Evolutionary conservation across 805 yeast species (phyloP).

Genomic region (Nakazawaea wickerhamii): DNA sequence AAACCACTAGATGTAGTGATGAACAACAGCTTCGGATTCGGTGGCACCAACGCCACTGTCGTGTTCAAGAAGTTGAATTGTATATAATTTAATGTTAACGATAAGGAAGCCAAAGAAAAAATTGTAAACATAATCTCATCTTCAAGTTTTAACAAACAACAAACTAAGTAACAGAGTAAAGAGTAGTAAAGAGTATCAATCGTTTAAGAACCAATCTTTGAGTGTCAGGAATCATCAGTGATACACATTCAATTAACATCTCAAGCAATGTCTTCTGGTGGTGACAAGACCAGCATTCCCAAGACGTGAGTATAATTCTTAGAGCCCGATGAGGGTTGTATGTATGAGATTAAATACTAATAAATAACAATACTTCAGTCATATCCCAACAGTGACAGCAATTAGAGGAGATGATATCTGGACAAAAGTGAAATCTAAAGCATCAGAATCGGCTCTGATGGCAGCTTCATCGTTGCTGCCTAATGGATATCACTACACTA

Average conservation of each 20-base stretch:
- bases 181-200: too few species aligned
- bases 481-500: neutral
- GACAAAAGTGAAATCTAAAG: constrained; percentile 8
- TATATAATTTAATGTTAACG: too few species aligned
- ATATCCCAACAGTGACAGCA: constrained; percentile 2
- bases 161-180: too few species aligned
- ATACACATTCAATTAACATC: too few species aligned
- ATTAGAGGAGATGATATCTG: constrained; percentile 8
- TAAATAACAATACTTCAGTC: neutral
- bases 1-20: constrained; percentile 52
- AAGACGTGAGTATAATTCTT: constrained; percentile 4
- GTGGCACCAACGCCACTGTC: constrained; percentile 87
- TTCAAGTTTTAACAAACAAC: too few species aligned
- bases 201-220: too few species aligned
- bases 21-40: constrained; percentile 94
- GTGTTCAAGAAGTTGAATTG: constrained; percentile 39
- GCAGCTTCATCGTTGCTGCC: constrained; percentile 5
- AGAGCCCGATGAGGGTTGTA: neutral
- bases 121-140: too few species aligned
- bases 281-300: neutral
- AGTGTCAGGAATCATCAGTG: too few species aligned
- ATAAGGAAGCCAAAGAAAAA: too few species aligned
- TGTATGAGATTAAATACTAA: neutral
- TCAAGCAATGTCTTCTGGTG: constrained; percentile 1
- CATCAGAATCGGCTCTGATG: constrained; percentile 7